Evolutionary conservation across 805 yeast species (phyloP), one percentile per base, ranked within the genome.

Genomic region (Wickerhamiella dianesei): DNA sequence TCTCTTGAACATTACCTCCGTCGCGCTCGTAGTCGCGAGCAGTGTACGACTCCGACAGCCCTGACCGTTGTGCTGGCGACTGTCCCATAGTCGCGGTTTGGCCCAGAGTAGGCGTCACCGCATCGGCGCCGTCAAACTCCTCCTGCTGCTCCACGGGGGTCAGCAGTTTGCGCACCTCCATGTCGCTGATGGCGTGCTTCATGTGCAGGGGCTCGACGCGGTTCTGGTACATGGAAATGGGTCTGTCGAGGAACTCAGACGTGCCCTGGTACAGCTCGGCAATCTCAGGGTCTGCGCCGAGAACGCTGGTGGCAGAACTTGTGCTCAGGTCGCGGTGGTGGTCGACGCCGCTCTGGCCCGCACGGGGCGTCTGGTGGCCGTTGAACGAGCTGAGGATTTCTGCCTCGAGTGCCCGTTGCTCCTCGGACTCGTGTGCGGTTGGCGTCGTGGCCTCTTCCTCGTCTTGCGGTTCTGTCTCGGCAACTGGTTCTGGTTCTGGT

Each of bases 251-350:
- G 43, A 56, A 60, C 37, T 55, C 55, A 4, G 55, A 46, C 8
- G 64, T 53, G 44, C 59, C 59, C 35, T 54, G 54, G 50, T 62
- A 62, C 41, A 62, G 48, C 32, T 54, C 66, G 20, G 59, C 59
- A n/a, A 62, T 48, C 21, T 58, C 63, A 2, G 58, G 55, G 44
- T 61, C 65, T 56, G 53, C 21, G 42, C 49, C 17, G 50, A 46
- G 20, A 32, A n/a, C 8, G 18, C 16, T 9, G 37, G 41, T 6
- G 22, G 21, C 8, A 36, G 17, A 21, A 41, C 41, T 18, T 16
- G 40, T 35, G 16, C 35, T 21, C 20, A 35, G 35, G 18, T 37
- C 48, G 16, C 40, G 48, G 22, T 12, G 55, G 53, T 20, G 44
- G 41, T 53, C 55, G 48, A 37, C 53, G 42, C 5, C 54, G 54